Evolutionary conservation across 345 rosid genomes (phyloP).

Genomic region (Camelina neglecta): DNA sequence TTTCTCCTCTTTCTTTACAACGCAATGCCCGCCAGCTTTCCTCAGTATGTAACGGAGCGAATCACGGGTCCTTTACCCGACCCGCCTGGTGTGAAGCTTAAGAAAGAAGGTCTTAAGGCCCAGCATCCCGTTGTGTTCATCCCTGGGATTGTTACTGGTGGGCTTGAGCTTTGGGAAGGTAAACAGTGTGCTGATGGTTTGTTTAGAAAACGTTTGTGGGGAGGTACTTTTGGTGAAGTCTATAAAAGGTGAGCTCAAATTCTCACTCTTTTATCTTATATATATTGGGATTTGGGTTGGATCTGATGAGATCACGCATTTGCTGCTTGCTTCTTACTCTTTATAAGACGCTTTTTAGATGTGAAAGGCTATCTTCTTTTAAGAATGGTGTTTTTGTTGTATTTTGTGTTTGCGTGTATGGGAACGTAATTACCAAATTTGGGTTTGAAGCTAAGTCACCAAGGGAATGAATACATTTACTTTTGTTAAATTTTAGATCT

Average conservation of each 20-base stretch:
- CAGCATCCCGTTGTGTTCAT: slow-evolving; percentile 92
- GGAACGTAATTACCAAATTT: background rate
- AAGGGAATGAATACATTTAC: slow-evolving; percentile 1
- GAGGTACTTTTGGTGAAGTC: slow-evolving; percentile 97
- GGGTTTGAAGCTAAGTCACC: background rate
- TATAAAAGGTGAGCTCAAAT: slow-evolving; percentile 68
- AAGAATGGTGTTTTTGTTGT: background rate
- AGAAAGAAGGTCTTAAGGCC: slow-evolving; percentile 78
- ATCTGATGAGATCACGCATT: slow-evolving; percentile 27
- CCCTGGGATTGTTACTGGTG: slow-evolving; percentile 95
- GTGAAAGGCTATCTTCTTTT: background rate
- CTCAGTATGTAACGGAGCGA: slow-evolving; percentile 89
- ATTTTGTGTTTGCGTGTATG: slow-evolving; percentile 9
- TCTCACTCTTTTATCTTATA: background rate
- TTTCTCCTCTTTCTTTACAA: slow-evolving; percentile 77
- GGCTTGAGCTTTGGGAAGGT: slow-evolving; percentile 98
- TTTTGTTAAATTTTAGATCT: background rate
- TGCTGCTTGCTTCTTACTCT: slow-evolving; percentile 13
- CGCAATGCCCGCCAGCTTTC: slow-evolving; percentile 86
- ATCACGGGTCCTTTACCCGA: slow-evolving; percentile 94
- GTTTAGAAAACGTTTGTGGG: slow-evolving; percentile 96
- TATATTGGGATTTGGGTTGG: slow-evolving; percentile 6
- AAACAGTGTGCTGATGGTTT: slow-evolving; percentile 85
- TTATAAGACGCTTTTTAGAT: background rate
- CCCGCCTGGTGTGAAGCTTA: slow-evolving; percentile 84